Conservation (phyloP, 2,329 filamentous ascomycete species). For the Penicillium oxalicum region DNA sequence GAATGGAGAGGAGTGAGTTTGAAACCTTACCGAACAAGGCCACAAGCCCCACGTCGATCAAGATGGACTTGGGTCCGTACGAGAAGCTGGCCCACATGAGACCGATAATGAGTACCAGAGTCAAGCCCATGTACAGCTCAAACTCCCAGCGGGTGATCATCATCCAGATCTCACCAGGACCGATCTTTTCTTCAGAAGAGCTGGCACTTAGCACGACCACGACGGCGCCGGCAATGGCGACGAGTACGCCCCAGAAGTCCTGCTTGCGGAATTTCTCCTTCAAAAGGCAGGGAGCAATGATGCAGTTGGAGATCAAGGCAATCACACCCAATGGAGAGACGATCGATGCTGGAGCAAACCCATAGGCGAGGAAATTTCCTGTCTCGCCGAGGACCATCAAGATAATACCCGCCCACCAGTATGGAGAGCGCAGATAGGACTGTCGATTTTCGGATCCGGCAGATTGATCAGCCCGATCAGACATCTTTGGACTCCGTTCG, state of each 20-base stretch:
- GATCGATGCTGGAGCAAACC: conserved; percentile 94
- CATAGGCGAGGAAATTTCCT: conserved; percentile 95
- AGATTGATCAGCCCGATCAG: conserved; percentile 36
- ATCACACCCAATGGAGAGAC: conserved; percentile 97
- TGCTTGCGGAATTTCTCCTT: conserved; percentile 81
- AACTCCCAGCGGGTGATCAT: conserved; percentile 86
- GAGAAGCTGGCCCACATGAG: conserved; percentile 77
- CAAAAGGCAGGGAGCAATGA: conserved; percentile 90
- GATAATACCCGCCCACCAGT: conserved; percentile 93
- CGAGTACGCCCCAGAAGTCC: conserved; percentile 80
- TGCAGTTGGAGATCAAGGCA: conserved; percentile 89
- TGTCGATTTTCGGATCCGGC: conserved; percentile 48
- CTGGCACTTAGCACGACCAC: conserved; percentile 89
- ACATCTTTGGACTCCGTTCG: conserved; percentile 31
- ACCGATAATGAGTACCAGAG: conserved; percentile 62
- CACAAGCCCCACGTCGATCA: conserved; percentile 90
- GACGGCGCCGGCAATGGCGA: conserved; percentile 81
- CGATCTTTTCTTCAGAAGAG: conserved; percentile 81
- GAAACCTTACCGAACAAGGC: conserved; percentile 71
- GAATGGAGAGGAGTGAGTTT: no score
- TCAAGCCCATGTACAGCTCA: conserved; percentile 80
- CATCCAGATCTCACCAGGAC: conserved; percentile 81
- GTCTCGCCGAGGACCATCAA: conserved; percentile 90
- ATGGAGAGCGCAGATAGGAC: conserved; percentile 81
- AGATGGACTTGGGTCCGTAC: conserved; percentile 78